phyloP scores from a whole-genome alignment of 805 yeast genomes.

The Blastobotrys robertii region DNA sequence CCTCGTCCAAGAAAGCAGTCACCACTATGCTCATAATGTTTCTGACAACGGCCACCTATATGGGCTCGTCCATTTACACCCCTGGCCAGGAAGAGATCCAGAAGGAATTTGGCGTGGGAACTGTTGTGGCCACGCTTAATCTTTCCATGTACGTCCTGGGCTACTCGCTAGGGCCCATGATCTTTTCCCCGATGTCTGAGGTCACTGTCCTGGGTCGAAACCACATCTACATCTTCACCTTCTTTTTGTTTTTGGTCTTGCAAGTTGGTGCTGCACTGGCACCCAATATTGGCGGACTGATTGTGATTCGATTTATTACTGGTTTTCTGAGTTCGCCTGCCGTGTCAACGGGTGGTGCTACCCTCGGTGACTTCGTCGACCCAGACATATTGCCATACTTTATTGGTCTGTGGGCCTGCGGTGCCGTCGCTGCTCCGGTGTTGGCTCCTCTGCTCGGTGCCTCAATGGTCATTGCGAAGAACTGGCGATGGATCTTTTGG shows the following conservation, averaged over 20 bases:
- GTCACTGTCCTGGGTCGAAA: slow-evolving; percentile 44
- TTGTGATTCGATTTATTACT: slow-evolving; percentile 51
- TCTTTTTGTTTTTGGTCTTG: slow-evolving; percentile 38
- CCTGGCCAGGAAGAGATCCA: slow-evolving; percentile 40
- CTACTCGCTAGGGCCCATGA: slow-evolving; percentile 46
- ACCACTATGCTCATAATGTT: slow-evolving; percentile 8
- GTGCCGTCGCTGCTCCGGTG: slow-evolving; percentile 45
- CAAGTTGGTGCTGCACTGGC: slow-evolving; percentile 48
- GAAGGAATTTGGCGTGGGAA: slow-evolving; percentile 33
- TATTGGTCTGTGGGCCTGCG: slow-evolving; percentile 43
- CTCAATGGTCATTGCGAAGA: slow-evolving; percentile 34
- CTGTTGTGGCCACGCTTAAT: slow-evolving; percentile 38
- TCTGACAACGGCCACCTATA: slow-evolving; percentile 39
- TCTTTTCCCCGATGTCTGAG: slow-evolving; percentile 46
- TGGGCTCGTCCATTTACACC: slow-evolving; percentile 44
- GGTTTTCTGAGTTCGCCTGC: slow-evolving; percentile 79
- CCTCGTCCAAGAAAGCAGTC: slow-evolving; percentile 26
- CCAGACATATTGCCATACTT: slow-evolving; percentile 33
- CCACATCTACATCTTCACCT: slow-evolving; percentile 37
- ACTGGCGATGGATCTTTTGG: slow-evolving; percentile 52
- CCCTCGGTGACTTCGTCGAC: slow-evolving; percentile 39
- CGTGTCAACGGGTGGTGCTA: slow-evolving; percentile 68
- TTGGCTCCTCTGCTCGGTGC: slow-evolving; percentile 50
- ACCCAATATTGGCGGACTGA: slow-evolving; percentile 39
- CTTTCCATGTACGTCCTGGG: slow-evolving; percentile 44